phyloP scores from a whole-genome alignment of 1,284 basidiomycete genomes.

The Ganoderma sinense region DNA sequence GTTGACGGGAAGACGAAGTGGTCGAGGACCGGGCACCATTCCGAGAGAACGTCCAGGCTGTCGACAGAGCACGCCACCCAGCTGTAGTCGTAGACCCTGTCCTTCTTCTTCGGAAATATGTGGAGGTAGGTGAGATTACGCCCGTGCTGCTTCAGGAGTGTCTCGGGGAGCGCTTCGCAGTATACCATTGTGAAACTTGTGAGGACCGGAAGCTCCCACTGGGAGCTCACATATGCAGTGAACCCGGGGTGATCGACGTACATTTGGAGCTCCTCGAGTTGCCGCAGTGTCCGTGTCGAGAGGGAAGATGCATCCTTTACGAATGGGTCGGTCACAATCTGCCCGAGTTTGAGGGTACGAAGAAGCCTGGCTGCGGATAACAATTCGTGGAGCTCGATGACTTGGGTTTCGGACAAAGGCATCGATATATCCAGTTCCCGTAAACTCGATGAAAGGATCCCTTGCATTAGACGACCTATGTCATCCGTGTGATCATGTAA shows the following conservation, averaged over 20 bases:
- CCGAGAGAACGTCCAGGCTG: background rate
- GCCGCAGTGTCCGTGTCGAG: background rate
- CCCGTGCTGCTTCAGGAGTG: conserved; percentile 17
- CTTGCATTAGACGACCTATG: conserved; percentile 2
- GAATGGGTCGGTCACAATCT: background rate
- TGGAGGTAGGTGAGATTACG: conserved; percentile 18
- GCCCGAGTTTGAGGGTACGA: conserved; percentile 11
- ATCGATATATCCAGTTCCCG: conserved; percentile 22
- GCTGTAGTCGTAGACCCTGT: conserved; percentile 9
- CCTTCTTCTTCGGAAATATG: conserved; percentile 13
- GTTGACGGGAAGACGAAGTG: conserved; percentile 20
- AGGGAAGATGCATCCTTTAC: background rate
- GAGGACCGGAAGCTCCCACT: conserved; percentile 21
- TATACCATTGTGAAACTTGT: conserved; percentile 10
- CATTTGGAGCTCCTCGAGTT: conserved; percentile 14
- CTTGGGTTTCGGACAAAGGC: conserved; percentile 2
- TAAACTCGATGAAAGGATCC: conserved; percentile 9
- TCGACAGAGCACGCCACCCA: background rate
- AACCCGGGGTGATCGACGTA: conserved; percentile 3
- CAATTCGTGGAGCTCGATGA: conserved; percentile 12
- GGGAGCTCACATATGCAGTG: background rate
- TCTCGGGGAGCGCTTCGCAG: conserved; percentile 6
- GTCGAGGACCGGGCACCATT: conserved; percentile 20
- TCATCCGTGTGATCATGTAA: background rate
- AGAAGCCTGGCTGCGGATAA: conserved; percentile 10